A percentile compares a stretch with the other conserved stretches of the same genome.
These are phyloP conservation scores for Sindora glabra DNA, from an alignment of 306 rosid genomes.

Conservation along the genomic window DNA sequence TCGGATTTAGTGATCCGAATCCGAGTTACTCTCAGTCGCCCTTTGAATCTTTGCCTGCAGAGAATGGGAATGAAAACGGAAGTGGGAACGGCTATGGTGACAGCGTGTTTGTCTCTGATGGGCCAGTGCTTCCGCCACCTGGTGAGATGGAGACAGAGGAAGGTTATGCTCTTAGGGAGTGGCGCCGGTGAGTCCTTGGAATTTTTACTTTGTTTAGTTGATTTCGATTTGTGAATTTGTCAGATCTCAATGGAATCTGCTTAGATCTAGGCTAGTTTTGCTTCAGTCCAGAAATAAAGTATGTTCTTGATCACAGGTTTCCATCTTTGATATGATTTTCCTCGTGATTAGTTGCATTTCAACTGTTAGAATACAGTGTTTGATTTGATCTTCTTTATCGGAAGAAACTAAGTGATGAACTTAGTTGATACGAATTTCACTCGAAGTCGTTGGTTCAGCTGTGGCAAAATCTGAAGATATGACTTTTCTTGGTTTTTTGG, in stretches of 20 bases:
- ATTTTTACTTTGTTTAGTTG: neutral
- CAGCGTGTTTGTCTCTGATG: constrained; percentile 67
- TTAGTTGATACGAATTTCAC: constrained; percentile 11
- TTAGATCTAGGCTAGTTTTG: constrained; percentile 33
- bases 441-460: constrained; percentile 5
- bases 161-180: constrained; percentile 87
- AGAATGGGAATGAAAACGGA: constrained; percentile 67
- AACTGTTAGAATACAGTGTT: too few species aligned
- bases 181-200: constrained; percentile 82
- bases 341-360: too few species aligned
- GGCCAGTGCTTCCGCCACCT: constrained; percentile 86
- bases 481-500: neutral
- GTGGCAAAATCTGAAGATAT: neutral
- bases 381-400: constrained; percentile 3
- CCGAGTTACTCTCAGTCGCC: constrained; percentile 68
- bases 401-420: constrained; percentile 12
- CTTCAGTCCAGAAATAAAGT: neutral
- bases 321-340: too few species aligned
- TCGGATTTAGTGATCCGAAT: constrained; percentile 67
- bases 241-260: constrained; percentile 31
- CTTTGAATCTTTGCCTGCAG: constrained; percentile 47
- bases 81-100: constrained; percentile 43
- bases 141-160: constrained; percentile 77
- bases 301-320: neutral
- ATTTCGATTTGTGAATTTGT: constrained; percentile 9